Percentiles rank a stretch among this genome's conserved stretches.
phyloP scores from a whole-genome alignment of 306 rosid genomes.

The Chamaecrista fasciculata region DNA sequence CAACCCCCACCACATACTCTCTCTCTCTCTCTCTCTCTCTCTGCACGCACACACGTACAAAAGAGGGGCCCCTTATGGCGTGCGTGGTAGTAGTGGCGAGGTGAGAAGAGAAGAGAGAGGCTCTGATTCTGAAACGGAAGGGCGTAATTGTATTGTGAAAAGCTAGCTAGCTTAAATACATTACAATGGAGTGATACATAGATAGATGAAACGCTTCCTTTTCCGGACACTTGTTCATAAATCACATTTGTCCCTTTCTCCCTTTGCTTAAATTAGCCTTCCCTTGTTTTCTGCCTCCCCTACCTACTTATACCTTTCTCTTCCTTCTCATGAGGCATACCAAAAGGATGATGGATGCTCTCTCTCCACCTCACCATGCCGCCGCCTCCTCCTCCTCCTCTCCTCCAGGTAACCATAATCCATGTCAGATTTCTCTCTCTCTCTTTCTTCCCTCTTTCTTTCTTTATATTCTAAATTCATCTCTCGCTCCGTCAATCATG shows the following conservation, averaged over 20 bases:
- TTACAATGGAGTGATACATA: too few species aligned
- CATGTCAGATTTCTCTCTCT: background rate
- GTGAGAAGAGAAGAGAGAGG: constrained; percentile 2
- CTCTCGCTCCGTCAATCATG: background rate
- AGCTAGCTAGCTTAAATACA: too few species aligned
- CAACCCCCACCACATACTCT: background rate
- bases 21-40: background rate
- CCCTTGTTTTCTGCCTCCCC: background rate
- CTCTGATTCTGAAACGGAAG: background rate
- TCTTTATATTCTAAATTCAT: background rate
- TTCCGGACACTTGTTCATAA: constrained; percentile 24
- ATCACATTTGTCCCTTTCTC: constrained; percentile 16
- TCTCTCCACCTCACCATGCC: background rate
- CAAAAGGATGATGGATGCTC: constrained; percentile 21
- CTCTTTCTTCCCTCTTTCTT: background rate
- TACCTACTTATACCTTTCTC: background rate
- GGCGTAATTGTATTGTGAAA: constrained; percentile 25
- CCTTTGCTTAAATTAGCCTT: background rate
- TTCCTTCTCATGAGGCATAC: constrained; percentile 16
- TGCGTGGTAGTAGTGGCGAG: constrained; percentile 30
- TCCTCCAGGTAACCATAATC: background rate
- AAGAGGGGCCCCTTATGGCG: constrained; percentile 6
- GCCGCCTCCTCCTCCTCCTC: background rate
- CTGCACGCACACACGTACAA: background rate
- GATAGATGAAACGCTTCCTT: constrained; percentile 23